These are phyloP conservation scores for Dryas octopetala DNA, from an alignment of 306 rosid genomes.

Conservation along the genomic window DNA sequence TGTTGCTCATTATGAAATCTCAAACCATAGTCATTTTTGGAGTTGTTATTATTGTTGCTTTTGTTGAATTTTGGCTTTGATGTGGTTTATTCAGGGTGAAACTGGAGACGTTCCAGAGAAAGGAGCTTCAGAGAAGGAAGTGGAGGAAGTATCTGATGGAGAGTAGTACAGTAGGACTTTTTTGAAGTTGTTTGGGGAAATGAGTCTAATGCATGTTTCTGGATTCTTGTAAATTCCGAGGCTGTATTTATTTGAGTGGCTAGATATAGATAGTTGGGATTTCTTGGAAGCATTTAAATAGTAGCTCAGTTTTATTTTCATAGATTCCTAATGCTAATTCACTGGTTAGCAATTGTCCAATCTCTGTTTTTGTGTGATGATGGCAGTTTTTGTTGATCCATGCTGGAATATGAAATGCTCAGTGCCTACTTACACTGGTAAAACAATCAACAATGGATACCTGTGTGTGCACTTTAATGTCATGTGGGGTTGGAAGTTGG, in stretches of 20 bases:
- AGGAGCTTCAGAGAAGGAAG: slow-evolving; percentile 38
- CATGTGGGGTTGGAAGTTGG: not conserved
- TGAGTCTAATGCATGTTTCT: not conserved
- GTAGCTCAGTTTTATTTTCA: not conserved
- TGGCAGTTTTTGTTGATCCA: not conserved
- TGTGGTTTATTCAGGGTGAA: slow-evolving; percentile 36
- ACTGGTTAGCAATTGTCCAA: not conserved
- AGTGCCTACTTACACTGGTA: not conserved
- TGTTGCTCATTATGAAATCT: not conserved
- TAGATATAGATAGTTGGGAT: not conserved
- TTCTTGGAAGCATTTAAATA: not conserved
- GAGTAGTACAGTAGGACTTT: slow-evolving; percentile 36
- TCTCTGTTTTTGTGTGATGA: not conserved
- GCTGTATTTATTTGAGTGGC: not conserved
- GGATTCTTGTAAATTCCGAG: slow-evolving; percentile 28
- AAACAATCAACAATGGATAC: too few relatives aligned
- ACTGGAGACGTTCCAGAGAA: slow-evolving; percentile 44
- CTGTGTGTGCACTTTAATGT: too few relatives aligned
- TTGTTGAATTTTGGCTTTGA: not conserved
- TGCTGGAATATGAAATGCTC: not conserved
- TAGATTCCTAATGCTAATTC: not conserved
- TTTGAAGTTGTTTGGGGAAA: not conserved
- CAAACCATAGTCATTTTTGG: not conserved
- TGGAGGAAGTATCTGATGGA: slow-evolving; percentile 49
- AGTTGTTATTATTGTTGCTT: not conserved